A percentile compares a stretch with the other conserved stretches of the same genome.
Evolutionary conservation across 257 asterid genomes (phyloP).

Genomic region (Solanum peruvianum): DNA sequence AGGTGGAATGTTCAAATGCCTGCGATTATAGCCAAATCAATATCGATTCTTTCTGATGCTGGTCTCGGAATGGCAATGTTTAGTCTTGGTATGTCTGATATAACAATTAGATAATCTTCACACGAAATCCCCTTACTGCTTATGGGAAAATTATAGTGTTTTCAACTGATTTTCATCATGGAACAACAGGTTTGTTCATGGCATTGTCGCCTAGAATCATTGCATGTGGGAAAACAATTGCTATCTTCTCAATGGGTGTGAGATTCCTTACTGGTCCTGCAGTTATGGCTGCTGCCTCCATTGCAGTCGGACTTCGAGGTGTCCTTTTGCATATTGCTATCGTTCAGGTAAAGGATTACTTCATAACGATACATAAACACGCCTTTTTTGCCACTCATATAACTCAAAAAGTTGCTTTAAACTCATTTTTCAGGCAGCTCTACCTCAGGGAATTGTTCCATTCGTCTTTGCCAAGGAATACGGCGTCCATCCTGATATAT

Average conservation of each 20-base stretch:
- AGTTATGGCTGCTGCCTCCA: constrained; percentile 41
- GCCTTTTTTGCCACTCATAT: neutral
- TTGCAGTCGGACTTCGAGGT: constrained; percentile 29
- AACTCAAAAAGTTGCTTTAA: neutral
- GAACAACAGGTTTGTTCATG: constrained; percentile 33
- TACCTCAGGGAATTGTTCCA: constrained; percentile 41
- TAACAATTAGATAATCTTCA: too few species aligned
- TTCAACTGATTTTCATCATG: neutral
- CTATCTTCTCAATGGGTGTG: constrained; percentile 28
- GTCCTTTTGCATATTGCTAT: constrained; percentile 26
- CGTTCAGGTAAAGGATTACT: constrained; percentile 16
- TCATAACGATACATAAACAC: neutral
- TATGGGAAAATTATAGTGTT: neutral
- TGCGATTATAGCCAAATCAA: constrained; percentile 29
- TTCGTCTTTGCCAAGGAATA: constrained; percentile 41
- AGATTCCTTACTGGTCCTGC: constrained; percentile 38
- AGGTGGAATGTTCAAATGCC: constrained; percentile 44
- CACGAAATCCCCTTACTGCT: neutral
- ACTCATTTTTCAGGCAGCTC: constrained; percentile 23
- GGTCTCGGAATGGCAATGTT: constrained; percentile 49
- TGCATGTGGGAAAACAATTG: constrained; percentile 35
- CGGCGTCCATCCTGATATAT: constrained; percentile 36
- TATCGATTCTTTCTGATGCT: constrained; percentile 35
- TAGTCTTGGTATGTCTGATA: constrained; percentile 30
- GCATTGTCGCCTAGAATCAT: constrained; percentile 36